A percentile compares a stretch with the other conserved stretches of the same genome.
phyloP scores from a whole-genome alignment of 1,139 yeast species.

The Zygotorulaspora mrakii region DNA sequence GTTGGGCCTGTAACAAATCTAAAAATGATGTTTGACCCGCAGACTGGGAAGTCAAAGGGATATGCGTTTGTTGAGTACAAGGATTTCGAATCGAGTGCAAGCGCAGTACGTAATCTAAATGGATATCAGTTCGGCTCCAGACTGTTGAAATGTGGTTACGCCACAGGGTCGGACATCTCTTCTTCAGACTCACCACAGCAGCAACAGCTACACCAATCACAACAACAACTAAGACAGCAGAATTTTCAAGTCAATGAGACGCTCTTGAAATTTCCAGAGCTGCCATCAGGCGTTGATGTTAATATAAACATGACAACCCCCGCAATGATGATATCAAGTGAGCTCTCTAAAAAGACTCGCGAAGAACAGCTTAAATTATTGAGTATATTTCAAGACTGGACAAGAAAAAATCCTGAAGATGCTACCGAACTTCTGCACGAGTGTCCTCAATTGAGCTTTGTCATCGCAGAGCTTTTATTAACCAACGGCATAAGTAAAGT shows the following conservation, averaged over 20 bases:
- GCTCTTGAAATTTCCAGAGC: constrained; percentile 38
- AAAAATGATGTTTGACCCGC: constrained; percentile 77
- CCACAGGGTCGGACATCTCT: constrained; percentile 37
- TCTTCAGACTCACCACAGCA: constrained; percentile 21
- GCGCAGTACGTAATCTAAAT: constrained; percentile 86
- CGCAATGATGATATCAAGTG: constrained; percentile 54
- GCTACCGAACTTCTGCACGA: constrained; percentile 61
- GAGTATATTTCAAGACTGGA: constrained; percentile 61
- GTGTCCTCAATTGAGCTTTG: constrained; percentile 77
- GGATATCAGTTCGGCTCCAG: constrained; percentile 75
- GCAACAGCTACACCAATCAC: constrained; percentile 8
- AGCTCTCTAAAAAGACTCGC: constrained; percentile 48
- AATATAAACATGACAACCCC: constrained; percentile 58
- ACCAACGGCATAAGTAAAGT: constrained; percentile 40
- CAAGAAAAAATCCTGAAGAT: constrained; percentile 56
- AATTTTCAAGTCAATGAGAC: constrained; percentile 14
- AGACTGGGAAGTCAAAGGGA: constrained; percentile 89
- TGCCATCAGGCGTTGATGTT: constrained; percentile 51
- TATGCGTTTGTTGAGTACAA: constrained; percentile 82
- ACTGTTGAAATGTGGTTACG: constrained; percentile 67
- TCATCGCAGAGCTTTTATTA: constrained; percentile 72
- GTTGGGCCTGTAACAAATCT: constrained; percentile 80
- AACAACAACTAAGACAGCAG: constrained; percentile 18
- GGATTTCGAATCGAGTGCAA: constrained; percentile 75
- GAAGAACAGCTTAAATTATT: constrained; percentile 37